phyloP scores from a whole-genome alignment of 306 rosid species.

The Prunus fruticosa region DNA sequence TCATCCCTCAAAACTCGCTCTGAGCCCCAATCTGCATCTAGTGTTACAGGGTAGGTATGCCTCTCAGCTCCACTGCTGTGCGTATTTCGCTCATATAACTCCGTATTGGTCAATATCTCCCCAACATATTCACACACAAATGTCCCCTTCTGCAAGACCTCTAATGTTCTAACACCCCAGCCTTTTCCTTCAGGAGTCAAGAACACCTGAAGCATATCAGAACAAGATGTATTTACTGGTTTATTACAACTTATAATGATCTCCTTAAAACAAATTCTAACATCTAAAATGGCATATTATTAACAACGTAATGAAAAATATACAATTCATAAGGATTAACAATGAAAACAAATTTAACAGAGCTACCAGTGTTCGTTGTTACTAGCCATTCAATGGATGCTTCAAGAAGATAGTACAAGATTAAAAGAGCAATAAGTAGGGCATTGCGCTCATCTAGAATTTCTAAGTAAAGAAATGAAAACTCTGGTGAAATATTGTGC shows the following conservation, averaged over 20 bases:
- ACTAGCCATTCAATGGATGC: background rate
- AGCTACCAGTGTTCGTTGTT: background rate
- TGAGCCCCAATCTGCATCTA: slow-evolving; percentile 96
- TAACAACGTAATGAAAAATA: background rate
- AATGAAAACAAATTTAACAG: background rate
- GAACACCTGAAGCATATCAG: slow-evolving; percentile 56
- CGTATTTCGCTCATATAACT: slow-evolving; percentile 61
- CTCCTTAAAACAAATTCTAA: background rate
- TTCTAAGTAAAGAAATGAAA: background rate
- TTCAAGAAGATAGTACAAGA: background rate
- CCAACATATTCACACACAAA: slow-evolving; percentile 89
- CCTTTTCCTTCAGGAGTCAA: slow-evolving; percentile 70
- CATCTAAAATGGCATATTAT: background rate
- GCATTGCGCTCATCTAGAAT: background rate
- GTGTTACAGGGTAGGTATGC: slow-evolving; percentile 87
- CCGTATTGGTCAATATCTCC: slow-evolving; percentile 79
- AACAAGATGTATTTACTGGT: background rate
- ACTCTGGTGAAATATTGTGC: background rate
- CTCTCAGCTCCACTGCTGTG: slow-evolving; percentile 42
- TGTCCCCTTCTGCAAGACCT: slow-evolving; percentile 68
- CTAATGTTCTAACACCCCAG: slow-evolving; percentile 83
- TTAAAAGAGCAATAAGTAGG: background rate
- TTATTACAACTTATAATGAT: background rate
- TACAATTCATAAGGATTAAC: background rate
- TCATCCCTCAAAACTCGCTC: slow-evolving; percentile 71